Percentiles rank a stretch among this genome's conserved stretches.
Evolutionary conservation across 2,329 filamentous ascomycete genomes (phyloP).

Genomic region (Pseudogymnoascus destructans): DNA sequence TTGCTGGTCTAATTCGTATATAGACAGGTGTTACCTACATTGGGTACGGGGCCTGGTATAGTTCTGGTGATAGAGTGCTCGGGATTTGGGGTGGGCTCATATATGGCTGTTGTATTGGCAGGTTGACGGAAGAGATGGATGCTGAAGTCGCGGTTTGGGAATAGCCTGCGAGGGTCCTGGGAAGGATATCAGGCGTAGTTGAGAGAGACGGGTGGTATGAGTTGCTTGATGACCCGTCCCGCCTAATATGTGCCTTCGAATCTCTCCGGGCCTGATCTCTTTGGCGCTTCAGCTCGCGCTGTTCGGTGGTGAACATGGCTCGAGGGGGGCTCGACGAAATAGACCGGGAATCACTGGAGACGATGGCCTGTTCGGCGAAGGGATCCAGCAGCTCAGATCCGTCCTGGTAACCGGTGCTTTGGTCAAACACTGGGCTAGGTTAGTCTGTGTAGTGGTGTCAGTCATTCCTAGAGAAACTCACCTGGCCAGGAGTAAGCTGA

Average conservation of each 20-base stretch:
- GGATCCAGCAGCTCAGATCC: neutral
- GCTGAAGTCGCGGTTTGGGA: conserved; percentile 20
- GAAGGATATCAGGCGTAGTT: conserved; percentile 24
- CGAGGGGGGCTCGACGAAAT: conserved; percentile 44
- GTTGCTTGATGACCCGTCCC: conserved; percentile 27
- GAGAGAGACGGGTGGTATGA: conserved; percentile 24
- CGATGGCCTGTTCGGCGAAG: neutral
- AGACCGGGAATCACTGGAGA: conserved; percentile 18
- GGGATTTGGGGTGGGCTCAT: conserved; percentile 1
- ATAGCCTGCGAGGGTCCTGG: conserved; percentile 23
- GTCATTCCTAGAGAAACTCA: neutral
- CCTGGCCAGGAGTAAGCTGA: conserved; percentile 4
- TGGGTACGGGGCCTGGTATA: neutral
- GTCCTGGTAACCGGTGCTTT: neutral
- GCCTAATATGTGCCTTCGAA: conserved; percentile 41
- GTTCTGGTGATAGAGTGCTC: neutral
- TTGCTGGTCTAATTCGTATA: neutral
- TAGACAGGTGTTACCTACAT: neutral
- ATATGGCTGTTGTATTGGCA: conserved; percentile 4
- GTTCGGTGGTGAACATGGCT: conserved; percentile 41
- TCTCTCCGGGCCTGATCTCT: conserved; percentile 45
- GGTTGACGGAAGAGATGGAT: conserved; percentile 13
- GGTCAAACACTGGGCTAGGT: neutral
- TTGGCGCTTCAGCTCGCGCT: conserved; percentile 49
- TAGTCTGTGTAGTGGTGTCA: neutral